Base-by-base conservation (phyloP, 306 rosid species). In the Cyclanthera cordifolia region DNA sequence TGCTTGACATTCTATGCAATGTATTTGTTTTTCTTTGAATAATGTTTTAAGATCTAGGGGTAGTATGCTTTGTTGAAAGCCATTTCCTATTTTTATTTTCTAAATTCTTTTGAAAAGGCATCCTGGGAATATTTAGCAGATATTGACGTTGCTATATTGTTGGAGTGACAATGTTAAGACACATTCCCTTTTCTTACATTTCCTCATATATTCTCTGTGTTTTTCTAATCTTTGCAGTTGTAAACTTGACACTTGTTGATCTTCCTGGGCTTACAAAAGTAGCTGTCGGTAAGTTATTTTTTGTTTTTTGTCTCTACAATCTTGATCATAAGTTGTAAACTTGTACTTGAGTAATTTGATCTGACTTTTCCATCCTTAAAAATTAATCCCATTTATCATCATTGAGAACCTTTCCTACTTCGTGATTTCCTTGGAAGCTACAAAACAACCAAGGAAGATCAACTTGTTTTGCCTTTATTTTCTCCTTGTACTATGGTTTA, bases 241-340 rank as follows among this genome's bases (percentile, higher is more conserved):
- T 91, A 72, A 91, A 91, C 83, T 80, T 91, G 91, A 91, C 97
- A 14, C 96, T 88, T 48, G 75, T 91, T 76, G 97, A 91, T 70
- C 97, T 91, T 81, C 97, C 97, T 24, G 97, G 97, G 72, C 96
- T 91, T 64, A 91, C 97, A 4, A 88, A 91, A 78, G 97, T 91
- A 13, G 96, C 97, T 57, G 92, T 91, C 65, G 97, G 97, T 91
- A 77, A 87, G 95, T 79, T 67, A 39, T 20, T 20, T 43, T 4
- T 11, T 16, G 21, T 20, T 20, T 43, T 4, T 11, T 16, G 21
- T 72, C 58, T 77, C 50, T 53, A 67, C 3, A 47, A 52, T 68
- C 47, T 76, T 69, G 65, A 71, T n/a, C n/a, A n/a, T n/a, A n/a
- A n/a, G n/a, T 25, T 25, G 63, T 12, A 0, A 49, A 58, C n/a